Percentiles rank a stretch among this genome's conserved stretches.
These are phyloP conservation scores for Hibiscus syriacus DNA, from an alignment of 345 rosid genomes.

Conservation along the genomic window DNA sequence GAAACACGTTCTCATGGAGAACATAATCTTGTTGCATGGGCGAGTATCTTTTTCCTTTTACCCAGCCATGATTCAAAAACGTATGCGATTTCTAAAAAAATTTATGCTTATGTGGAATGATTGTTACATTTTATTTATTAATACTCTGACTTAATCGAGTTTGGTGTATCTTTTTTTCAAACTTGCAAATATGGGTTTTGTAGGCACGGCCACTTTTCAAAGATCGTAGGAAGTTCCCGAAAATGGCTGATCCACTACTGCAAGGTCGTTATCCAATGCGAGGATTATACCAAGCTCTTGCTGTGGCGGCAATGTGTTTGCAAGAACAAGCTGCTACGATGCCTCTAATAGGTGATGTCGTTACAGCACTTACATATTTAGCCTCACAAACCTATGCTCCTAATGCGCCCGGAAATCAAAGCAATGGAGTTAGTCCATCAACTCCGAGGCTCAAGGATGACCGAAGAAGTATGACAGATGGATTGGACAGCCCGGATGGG, in stretches of 20 bases:
- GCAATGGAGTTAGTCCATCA: constrained; percentile 61
- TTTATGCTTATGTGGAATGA: background rate
- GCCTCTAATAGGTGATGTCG: constrained; percentile 92
- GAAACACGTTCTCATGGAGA: constrained; percentile 66
- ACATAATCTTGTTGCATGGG: constrained; percentile 99
- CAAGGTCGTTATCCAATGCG: constrained; percentile 92
- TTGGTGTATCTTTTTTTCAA: background rate
- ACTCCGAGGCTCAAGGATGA: constrained; percentile 62
- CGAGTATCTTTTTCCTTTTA: constrained; percentile 20
- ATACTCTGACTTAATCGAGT: background rate
- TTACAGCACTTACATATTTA: constrained; percentile 88
- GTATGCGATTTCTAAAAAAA: background rate
- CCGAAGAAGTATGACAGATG: constrained; percentile 52
- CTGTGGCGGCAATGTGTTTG: constrained; percentile 97
- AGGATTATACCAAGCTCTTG: constrained; percentile 96
- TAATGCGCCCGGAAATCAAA: constrained; percentile 41
- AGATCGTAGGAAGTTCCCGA: constrained; percentile 90
- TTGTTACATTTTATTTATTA: background rate
- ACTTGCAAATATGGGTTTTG: constrained; percentile 11
- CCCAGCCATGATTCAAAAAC: background rate
- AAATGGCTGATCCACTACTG: constrained; percentile 89
- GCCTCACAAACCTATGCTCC: constrained; percentile 90
- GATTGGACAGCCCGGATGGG: constrained; percentile 72
- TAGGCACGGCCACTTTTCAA: constrained; percentile 98
- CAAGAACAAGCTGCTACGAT: constrained; percentile 97